Evolutionary conservation across 2,329 filamentous ascomycete species (phyloP), one percentile per base, ranked within the genome.

Genomic region (Didymella segeticola): DNA sequence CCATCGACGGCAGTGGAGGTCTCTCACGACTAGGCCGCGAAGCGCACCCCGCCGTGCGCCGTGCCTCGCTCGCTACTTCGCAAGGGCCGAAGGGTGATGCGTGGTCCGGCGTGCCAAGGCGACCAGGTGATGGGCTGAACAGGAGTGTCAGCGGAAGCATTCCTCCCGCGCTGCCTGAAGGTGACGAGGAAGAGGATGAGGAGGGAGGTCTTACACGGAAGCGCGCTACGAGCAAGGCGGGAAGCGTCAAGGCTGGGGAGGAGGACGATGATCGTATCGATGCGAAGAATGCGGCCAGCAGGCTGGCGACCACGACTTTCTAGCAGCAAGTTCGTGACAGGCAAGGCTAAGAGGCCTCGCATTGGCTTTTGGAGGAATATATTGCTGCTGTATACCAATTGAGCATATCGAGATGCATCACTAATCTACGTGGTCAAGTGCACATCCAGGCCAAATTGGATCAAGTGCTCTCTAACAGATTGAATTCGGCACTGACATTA

Each of bases 11-110:
- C 30, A 93, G 89, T 6, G 95, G 95, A 48, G 95, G 95, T 10
- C 84, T 99, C 38, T 95, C 89, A 68, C 86, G 95, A 34, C 83
- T 99, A 27, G 95, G 95, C 34, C 87, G 95, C 53, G 95, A 99
- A 77, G 81, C 89, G 14, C 91, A 96, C 72, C 93, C 95, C 2
- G 78, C 87, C 5, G 77, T 79, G 25, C 86, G 95, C 48, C 86
- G 93, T 57, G 78, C 88, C 22, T 93, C 86, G 74, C 77, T 97
- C 62, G 90, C 90, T 14, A 90, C 90, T 39, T 95, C 90, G 67
- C 95, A 99, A 77, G 95, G 95, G 0, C 93, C 95, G 43, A 96
- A 96, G 78, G 95, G 95, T n/a, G 95, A 99, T 75, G 89, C 95
- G 14, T 99, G 95, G 95, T 96, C 91, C 67, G 95, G 95, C 53